A percentile compares a stretch with the other conserved stretches of the same genome.
phyloP scores from a whole-genome alignment of 2,329 filamentous ascomycete species.

The Diplodia mutila region DNA sequence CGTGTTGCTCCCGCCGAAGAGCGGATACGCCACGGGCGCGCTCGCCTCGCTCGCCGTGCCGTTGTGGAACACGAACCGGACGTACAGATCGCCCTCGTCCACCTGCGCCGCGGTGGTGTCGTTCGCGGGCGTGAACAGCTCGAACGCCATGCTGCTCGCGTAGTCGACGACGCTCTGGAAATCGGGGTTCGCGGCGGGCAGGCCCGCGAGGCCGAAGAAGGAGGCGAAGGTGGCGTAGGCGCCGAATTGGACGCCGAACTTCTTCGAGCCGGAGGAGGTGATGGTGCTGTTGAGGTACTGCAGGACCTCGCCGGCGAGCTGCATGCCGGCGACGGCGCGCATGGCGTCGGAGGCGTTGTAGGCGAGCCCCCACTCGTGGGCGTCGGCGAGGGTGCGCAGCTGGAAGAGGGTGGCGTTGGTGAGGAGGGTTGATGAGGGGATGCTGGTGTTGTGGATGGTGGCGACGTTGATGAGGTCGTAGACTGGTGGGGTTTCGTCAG shows the following conservation, averaged over 20 bases:
- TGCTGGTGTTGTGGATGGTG: constrained; percentile 64
- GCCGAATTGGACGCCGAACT: constrained; percentile 61
- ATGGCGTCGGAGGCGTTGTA: constrained; percentile 66
- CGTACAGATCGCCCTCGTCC: constrained; percentile 54
- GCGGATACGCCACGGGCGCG: constrained; percentile 59
- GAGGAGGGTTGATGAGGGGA: constrained; percentile 59
- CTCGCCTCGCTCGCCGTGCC: constrained; percentile 55
- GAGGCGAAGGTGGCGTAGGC: constrained; percentile 64
- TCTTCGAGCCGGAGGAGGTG: constrained; percentile 38
- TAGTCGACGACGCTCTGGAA: constrained; percentile 85
- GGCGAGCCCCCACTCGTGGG: constrained; percentile 80
- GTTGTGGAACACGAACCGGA: constrained; percentile 67
- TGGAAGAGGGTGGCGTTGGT: constrained; percentile 65
- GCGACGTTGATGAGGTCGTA: constrained; percentile 68
- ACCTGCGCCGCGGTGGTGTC: constrained; percentile 41
- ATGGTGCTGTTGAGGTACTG: constrained; percentile 51
- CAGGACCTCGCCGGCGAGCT: constrained; percentile 53
- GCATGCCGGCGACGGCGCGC: constrained; percentile 53
- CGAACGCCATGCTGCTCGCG: constrained; percentile 79
- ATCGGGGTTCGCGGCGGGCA: constrained; percentile 56
- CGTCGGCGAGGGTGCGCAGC: constrained; percentile 73
- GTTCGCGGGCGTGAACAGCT: constrained; percentile 61
- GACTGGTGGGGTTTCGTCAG: constrained; percentile 40
- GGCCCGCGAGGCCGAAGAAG: constrained; percentile 63
- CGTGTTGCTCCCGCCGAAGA: constrained; percentile 61